Conservation (phyloP, 2,329 filamentous ascomycete species). For the Chaetothyriales sp. region DNA sequence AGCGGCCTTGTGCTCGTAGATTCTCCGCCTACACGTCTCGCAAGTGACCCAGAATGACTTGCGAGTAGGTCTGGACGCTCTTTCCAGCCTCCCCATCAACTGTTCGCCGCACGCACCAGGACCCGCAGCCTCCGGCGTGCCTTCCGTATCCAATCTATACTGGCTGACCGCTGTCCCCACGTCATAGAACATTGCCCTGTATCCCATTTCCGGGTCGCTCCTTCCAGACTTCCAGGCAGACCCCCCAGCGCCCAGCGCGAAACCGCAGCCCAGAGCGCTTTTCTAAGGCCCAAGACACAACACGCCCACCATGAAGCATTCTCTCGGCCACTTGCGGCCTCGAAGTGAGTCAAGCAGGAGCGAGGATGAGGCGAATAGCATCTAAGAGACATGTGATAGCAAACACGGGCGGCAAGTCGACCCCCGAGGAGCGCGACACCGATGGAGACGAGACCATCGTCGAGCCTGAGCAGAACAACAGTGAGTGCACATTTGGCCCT, state of each 20-base stretch:
- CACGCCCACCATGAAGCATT: slow-evolving; percentile 13
- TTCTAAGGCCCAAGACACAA: not conserved
- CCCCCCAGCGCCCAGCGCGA: no score
- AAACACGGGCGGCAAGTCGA: slow-evolving; percentile 33
- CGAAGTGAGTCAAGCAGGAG: slow-evolving; percentile 14
- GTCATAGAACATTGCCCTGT: not conserved
- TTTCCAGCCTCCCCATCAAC: not conserved
- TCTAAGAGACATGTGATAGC: slow-evolving; percentile 2
- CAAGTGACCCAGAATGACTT: not conserved
- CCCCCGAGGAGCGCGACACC: slow-evolving; percentile 35
- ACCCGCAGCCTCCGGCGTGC: not conserved
- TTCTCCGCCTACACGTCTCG: not conserved
- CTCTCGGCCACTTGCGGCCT: slow-evolving; percentile 13
- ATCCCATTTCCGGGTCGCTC: not conserved
- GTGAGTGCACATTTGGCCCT: slow-evolving; percentile 38
- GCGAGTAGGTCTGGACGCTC: not conserved
- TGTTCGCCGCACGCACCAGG: not conserved
- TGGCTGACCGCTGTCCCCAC: not conserved
- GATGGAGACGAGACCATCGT: slow-evolving; percentile 54
- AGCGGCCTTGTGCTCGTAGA: not conserved
- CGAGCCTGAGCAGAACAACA: slow-evolving; percentile 86
- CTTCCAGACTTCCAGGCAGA: no score
- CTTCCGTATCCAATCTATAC: not conserved
- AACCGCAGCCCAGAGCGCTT: not conserved
- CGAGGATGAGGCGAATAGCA: slow-evolving; percentile 1